A percentile compares a stretch with the other conserved stretches of the same genome.
Evolutionary conservation across 1,284 basidiomycete genomes (phyloP).

Genomic region (Flammula alnicola): DNA sequence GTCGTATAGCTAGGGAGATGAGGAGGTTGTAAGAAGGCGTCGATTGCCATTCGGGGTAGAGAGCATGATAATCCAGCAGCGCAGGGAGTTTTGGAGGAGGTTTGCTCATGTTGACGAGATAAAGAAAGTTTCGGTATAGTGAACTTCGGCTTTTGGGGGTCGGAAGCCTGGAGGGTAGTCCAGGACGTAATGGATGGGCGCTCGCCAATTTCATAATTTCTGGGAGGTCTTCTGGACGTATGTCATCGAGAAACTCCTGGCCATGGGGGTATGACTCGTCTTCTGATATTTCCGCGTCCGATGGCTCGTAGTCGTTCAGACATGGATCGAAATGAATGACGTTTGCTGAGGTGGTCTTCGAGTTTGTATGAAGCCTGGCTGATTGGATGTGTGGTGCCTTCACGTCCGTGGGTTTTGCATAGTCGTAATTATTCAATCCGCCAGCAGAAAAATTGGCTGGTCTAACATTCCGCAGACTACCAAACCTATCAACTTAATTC

Average conservation of each 20-base stretch:
- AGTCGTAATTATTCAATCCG: background rate
- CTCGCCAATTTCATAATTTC: constrained; percentile 5
- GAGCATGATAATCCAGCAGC: constrained; percentile 55
- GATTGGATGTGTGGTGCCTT: background rate
- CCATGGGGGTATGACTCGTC: background rate
- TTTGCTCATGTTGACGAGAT: constrained; percentile 36
- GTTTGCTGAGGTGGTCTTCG: constrained; percentile 1
- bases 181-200: constrained; percentile 11
- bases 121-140: constrained; percentile 51
- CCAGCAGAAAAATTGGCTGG: background rate
- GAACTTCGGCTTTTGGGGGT: constrained; percentile 29
- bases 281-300: background rate
- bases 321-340: constrained; percentile 27
- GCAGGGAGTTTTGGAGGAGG: constrained; percentile 39
- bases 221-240: constrained; percentile 8
- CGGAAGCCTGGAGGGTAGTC: constrained; percentile 18
- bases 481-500: background rate
- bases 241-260: constrained; percentile 9
- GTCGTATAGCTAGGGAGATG: constrained; percentile 50
- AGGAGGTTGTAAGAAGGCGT: constrained; percentile 59
- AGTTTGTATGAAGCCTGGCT: background rate
- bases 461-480: background rate
- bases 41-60: constrained; percentile 46
- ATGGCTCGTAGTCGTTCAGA: constrained; percentile 4
- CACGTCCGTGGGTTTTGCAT: constrained; percentile 2